Conservation (phyloP, 2,329 filamentous ascomycete species). For the Microsporum audouinii region DNA sequence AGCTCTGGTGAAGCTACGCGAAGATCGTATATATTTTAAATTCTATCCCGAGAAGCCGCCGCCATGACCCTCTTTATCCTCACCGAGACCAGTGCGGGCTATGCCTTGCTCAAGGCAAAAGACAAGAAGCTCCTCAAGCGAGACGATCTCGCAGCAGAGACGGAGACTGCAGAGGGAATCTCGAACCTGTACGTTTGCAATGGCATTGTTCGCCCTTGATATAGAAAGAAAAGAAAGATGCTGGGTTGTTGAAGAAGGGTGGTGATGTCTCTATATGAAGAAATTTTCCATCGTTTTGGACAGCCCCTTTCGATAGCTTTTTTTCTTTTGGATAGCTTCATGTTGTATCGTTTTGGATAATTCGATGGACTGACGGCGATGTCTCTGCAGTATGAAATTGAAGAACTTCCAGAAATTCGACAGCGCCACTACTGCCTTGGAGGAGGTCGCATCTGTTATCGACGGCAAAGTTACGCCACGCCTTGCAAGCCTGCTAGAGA, state of each 20-base stretch:
- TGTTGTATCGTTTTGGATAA: neutral
- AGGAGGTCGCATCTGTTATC: constrained; percentile 77
- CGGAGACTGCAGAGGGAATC: constrained; percentile 70
- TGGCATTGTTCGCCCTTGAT: constrained; percentile 2
- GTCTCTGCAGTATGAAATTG: constrained; percentile 60
- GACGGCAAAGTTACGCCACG: constrained; percentile 92
- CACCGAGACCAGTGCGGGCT: constrained; percentile 88
- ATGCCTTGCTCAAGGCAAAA: constrained; percentile 94
- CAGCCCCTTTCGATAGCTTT: too few species aligned
- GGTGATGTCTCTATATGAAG: neutral
- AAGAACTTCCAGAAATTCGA: constrained; percentile 98
- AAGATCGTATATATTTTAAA: neutral
- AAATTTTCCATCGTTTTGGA: neutral
- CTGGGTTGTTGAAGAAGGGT: neutral
- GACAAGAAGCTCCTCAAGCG: constrained; percentile 96
- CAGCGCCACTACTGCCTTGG: constrained; percentile 76
- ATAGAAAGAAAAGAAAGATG: neutral
- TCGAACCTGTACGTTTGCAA: constrained; percentile 61
- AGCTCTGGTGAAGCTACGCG: neutral
- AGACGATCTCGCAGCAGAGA: constrained; percentile 63
- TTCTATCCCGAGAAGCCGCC: constrained; percentile 8
- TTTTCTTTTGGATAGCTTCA: neutral
- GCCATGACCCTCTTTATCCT: constrained; percentile 86
- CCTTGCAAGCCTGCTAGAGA: constrained; percentile 68
- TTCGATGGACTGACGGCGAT: constrained; percentile 5